These are phyloP conservation scores for Aspergillus terreus DNA, from an alignment of 2,329 filamentous ascomycete species.

Conservation along the genomic window DNA sequence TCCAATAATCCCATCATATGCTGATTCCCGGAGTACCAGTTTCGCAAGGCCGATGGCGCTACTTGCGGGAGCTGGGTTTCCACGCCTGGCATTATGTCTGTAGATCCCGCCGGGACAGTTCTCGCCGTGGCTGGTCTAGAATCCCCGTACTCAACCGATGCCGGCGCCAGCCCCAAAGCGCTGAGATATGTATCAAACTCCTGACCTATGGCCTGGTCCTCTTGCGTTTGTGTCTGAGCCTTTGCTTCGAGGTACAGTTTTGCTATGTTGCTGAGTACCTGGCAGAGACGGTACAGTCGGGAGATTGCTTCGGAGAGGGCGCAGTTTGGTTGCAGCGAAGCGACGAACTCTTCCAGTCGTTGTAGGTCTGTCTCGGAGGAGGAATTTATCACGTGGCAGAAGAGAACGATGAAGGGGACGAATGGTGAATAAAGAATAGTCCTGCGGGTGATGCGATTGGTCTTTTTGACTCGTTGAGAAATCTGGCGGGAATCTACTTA, in stretches of 20 bases:
- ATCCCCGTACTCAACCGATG: conserved; percentile 12
- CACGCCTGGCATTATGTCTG: conserved; percentile 10
- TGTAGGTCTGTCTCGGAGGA: conserved; percentile 51
- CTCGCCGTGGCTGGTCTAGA: conserved; percentile 5
- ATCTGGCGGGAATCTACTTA: conserved; percentile 11
- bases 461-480: not conserved
- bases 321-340: conserved; percentile 51
- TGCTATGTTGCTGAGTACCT: conserved; percentile 60
- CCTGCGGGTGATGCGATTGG: conserved; percentile 19
- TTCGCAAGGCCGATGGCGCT: conserved; percentile 47
- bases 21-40: conserved; percentile 64
- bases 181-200: conserved; percentile 64
- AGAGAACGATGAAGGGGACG: conserved; percentile 49
- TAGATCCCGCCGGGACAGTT: conserved; percentile 1
- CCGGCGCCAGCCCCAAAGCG: conserved; percentile 58
- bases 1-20: conserved; percentile 65
- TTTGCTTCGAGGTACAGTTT: conserved; percentile 61
- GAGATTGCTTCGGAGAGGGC: conserved; percentile 56
- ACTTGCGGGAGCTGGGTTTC: conserved; percentile 13
- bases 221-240: conserved; percentile 50
- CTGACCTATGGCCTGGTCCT: conserved; percentile 50
- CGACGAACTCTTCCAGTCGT: conserved; percentile 55
- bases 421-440: conserved; percentile 44
- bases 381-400: conserved; percentile 51
- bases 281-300: conserved; percentile 60